Evolutionary conservation across 768 basidiomycete genomes (phyloP), one percentile per base, ranked within the genome.

Genomic region (Macrolepiota dolichaula): DNA sequence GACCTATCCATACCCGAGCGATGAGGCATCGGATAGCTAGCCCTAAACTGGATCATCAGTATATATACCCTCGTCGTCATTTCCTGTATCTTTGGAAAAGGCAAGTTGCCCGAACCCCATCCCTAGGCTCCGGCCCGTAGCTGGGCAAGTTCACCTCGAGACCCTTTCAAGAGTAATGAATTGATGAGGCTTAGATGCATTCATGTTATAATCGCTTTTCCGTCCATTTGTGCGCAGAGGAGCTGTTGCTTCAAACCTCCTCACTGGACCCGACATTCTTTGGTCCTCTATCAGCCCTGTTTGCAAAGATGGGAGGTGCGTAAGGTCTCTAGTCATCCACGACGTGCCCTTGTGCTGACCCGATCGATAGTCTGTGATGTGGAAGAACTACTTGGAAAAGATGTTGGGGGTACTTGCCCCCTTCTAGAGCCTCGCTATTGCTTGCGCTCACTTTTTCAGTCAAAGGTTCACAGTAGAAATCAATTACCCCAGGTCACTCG

Each of bases 401-500:
- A 32, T 32, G 29, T 7, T 7, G 29, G 29, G 29, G 29, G 7
- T 32, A 19, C 5, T 17, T 10, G 17, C 42, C 42, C 42, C n/a
- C n/a, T n/a, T n/a, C n/a, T n/a, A n/a, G 42, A 44, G n/a, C 10
- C 17, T 42, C 13, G 15, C 40, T 15, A 6, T 42, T 42, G 40
- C 46, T n/a, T n/a, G 24, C 13, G 46, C 19, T 25, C 46, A 49
- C 22, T 9, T 25, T 22, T 7, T n/a, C 7, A 24, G 47, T 27
- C 47, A 12, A 13, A 24, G 47, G 47, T 13, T 24, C 24, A n/a
- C n/a, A n/a, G n/a, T n/a, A n/a, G 35, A 42, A 53, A 60, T 51
- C 42, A 60, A 53, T 52, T 60, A 60, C 17, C 51, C 59, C 51
- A 53, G 51, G 42, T 35, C 52, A 54, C n/a, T 22, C 10, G 19